Conservation (phyloP, 768 basidiomycete genomes). For the Hericium rajendrae region DNA sequence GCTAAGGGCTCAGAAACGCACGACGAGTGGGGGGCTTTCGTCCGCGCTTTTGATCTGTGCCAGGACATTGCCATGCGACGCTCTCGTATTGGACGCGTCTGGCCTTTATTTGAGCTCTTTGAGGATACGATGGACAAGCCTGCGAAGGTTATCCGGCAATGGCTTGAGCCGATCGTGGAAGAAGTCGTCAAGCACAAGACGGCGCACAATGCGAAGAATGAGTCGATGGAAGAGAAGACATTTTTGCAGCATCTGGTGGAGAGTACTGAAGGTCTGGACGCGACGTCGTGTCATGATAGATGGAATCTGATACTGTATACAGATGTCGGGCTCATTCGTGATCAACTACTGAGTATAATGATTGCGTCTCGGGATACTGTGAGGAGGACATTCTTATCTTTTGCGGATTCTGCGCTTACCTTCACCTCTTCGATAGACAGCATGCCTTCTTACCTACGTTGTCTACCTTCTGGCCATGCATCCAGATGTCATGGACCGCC, state of each 20-base stretch:
- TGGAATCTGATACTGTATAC: too few relatives aligned
- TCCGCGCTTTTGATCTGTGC: constrained; percentile 8
- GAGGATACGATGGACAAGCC: constrained; percentile 13
- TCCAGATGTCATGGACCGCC: constrained; percentile 20
- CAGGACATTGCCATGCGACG: constrained; percentile 9
- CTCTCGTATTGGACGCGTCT: constrained; percentile 8
- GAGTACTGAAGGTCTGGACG: constrained; percentile 5
- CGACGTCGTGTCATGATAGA: too few relatives aligned
- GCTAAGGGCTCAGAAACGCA: constrained; percentile 10
- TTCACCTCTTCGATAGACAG: constrained; percentile 13
- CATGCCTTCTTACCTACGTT: constrained; percentile 23
- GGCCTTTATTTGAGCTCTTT: constrained; percentile 14
- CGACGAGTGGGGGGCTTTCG: constrained; percentile 9
- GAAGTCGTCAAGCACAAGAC: constrained; percentile 7
- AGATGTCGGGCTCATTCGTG: constrained; percentile 15
- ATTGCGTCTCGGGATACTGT: constrained; percentile 13
- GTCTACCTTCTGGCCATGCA: constrained; percentile 25
- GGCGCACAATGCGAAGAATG: background rate
- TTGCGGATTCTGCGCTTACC: background rate
- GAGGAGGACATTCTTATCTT: background rate
- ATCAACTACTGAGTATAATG: constrained; percentile 13
- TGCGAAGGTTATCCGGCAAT: constrained; percentile 3
- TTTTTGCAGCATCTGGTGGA: constrained; percentile 13
- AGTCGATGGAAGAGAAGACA: constrained; percentile 8
- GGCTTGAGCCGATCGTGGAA: constrained; percentile 11